phyloP scores from a whole-genome alignment of 345 rosid genomes.

The Salix dunnii region DNA sequence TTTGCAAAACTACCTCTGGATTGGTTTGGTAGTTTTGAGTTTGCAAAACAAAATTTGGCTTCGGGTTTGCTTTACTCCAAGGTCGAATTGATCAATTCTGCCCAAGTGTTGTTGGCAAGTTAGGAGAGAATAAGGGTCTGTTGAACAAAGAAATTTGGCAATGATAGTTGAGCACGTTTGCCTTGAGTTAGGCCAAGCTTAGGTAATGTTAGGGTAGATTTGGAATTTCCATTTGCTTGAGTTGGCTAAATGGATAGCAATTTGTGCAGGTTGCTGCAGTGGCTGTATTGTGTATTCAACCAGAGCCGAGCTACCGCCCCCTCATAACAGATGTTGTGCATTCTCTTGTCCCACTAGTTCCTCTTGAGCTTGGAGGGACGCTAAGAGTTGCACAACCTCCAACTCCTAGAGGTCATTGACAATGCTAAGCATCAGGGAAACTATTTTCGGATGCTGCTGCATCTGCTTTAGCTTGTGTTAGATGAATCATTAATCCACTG shows the following conservation, averaged over 20 bases:
- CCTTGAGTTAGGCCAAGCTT: not conserved
- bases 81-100: not conserved
- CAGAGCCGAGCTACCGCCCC: conserved; percentile 90
- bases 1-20: not conserved
- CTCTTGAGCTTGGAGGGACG: conserved; percentile 85
- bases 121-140: not conserved
- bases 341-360: conserved; percentile 79
- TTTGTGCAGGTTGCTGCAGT: conserved; percentile 86
- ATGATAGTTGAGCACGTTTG: not conserved
- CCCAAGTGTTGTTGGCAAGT: not conserved
- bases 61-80: not conserved
- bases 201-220: not conserved
- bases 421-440: not conserved
- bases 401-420: not conserved
- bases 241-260: not conserved
- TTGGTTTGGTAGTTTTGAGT: not conserved
- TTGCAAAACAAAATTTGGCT: not conserved
- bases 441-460: not conserved
- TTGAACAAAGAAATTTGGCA: not conserved
- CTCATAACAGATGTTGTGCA: conserved; percentile 84
- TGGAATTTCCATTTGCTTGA: not conserved
- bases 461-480: not conserved
- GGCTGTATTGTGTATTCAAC: conserved; percentile 87
- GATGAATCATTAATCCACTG: not conserved
- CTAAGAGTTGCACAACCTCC: conserved; percentile 39